These are phyloP conservation scores for Termitomyces sp. DNA, from an alignment of 768 basidiomycete species.

Conservation along the genomic window DNA sequence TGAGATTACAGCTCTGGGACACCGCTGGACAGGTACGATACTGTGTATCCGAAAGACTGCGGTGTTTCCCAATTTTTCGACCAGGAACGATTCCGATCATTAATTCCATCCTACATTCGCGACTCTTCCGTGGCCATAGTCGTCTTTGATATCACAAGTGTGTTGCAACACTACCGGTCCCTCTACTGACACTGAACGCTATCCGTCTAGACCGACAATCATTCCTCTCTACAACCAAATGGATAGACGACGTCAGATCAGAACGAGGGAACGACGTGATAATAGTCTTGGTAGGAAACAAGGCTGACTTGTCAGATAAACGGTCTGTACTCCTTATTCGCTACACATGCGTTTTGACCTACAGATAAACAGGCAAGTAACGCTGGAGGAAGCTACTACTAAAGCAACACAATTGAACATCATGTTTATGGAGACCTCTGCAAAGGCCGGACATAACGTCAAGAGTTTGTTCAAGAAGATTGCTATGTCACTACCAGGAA, in stretches of 20 bases:
- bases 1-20: slow-evolving; percentile 97
- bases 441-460: slow-evolving; percentile 98
- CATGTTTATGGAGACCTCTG: slow-evolving; percentile 99
- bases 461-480: slow-evolving; percentile 99
- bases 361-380: slow-evolving; percentile 79
- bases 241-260: slow-evolving; percentile 98
- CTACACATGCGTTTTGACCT: slow-evolving; percentile 6
- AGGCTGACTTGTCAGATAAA: slow-evolving; percentile 98
- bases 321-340: slow-evolving; percentile 49
- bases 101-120: slow-evolving; percentile 98
- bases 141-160: slow-evolving; percentile 98
- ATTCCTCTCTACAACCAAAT: slow-evolving; percentile 97
- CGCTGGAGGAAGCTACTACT: slow-evolving; percentile 91
- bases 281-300: slow-evolving; percentile 97
- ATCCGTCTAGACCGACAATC: slow-evolving; percentile 76
- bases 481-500: slow-evolving; percentile 94
- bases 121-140: slow-evolving; percentile 99
- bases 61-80: slow-evolving; percentile 1
- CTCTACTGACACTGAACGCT: slow-evolving; percentile 1
- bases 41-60: neutral
- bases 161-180: slow-evolving; percentile 22
- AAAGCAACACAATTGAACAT: slow-evolving; percentile 88
- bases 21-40: slow-evolving; percentile 81
- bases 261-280: slow-evolving; percentile 98
- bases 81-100: slow-evolving; percentile 92